Conservation (phyloP, 805 yeast genomes). For the Debaryomyces maramus region DNA sequence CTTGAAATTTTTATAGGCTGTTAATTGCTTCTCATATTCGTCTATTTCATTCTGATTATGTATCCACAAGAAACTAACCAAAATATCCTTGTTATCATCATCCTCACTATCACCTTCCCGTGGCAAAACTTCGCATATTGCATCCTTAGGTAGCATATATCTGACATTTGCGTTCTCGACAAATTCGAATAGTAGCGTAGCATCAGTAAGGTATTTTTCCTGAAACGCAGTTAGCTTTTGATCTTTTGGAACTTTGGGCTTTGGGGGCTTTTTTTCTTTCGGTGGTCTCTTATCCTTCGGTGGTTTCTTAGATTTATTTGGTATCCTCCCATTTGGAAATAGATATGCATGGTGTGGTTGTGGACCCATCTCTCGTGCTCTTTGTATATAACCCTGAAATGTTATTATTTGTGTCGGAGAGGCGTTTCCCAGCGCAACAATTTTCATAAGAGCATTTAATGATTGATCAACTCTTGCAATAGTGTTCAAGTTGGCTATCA, state of each 20-base stretch:
- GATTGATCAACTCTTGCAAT: conserved; percentile 75
- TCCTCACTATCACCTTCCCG: conserved; percentile 21
- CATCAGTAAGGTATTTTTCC: conserved; percentile 64
- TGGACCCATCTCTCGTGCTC: conserved; percentile 76
- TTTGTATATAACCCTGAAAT: conserved; percentile 77
- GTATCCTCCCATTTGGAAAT: conserved; percentile 16
- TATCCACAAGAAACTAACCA: conserved; percentile 50
- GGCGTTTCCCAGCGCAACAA: conserved; percentile 83
- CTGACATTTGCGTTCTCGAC: conserved; percentile 76
- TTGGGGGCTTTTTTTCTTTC: conserved; percentile 18
- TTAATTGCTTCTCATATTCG: conserved; percentile 39
- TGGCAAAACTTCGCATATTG: conserved; percentile 62
- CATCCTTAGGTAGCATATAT: conserved; percentile 71
- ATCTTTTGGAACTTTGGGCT: conserved; percentile 38
- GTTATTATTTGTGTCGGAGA: conserved; percentile 66
- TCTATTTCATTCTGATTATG: conserved; percentile 53
- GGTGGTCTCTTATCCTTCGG: conserved; percentile 20
- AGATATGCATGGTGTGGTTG: conserved; percentile 42
- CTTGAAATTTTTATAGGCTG: conserved; percentile 26
- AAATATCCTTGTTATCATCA: conserved; percentile 33
- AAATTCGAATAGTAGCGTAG: conserved; percentile 82
- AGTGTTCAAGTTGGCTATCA: conserved; percentile 81
- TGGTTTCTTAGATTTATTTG: conserved; percentile 14
- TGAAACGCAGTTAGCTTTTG: conserved; percentile 74
- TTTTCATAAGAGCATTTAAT: conserved; percentile 72